Base-by-base conservation (phyloP, 2,329 filamentous ascomycete genomes). In the Simplicillium aogashimaense region DNA sequence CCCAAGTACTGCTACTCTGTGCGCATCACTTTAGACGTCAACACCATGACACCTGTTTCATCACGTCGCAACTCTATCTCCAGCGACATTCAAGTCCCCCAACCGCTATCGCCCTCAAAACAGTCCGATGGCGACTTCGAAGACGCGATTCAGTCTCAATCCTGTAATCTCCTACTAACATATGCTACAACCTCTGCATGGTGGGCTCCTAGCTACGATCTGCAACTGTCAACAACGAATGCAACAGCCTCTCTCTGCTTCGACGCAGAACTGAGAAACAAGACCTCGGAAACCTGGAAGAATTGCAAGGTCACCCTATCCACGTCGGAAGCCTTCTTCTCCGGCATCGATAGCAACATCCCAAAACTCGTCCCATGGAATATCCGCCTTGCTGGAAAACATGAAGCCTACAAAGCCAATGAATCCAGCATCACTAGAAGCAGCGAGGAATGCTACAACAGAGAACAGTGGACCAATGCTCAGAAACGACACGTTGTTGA, bases 171-270 rank as follows among this genome's bases (percentile, higher is more conserved):
- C 7, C 62, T 69, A 3, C 50, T 81, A n/a, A 74, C 70, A 1
- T 81, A 81, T 50, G 68, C 80, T 29, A 78, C 78, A 0, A 61
- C 64, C 7, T 65, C 66, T 1, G 76, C 76, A 1, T 73, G 61
- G 44, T 83, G 78, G 78, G 59, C 61, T 1, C 75, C 78, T 3
- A 72, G 67, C 41, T 83, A 83, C 53, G 76, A 83, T 48, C 57
- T 82, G 31, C 68, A 69, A 38, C 64, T 83, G n/a, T 74, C 67
- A 11, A 78, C 78, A 2, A 67, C 70, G 0, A 64, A 57, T 15
- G 69, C 66, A 37, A 67, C 69, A 1, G 76, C 66, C 2, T 59
- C 59, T 4, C 63, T 83, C 12, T 70, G 69, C 49, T 83, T 83
- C 52, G 74, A 80, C 40, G 78, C 78, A 2, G 69, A 73, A 46